Evolutionary conservation across 73 alveolate species (phyloP).

Genomic region (Urostyla sp.): DNA sequence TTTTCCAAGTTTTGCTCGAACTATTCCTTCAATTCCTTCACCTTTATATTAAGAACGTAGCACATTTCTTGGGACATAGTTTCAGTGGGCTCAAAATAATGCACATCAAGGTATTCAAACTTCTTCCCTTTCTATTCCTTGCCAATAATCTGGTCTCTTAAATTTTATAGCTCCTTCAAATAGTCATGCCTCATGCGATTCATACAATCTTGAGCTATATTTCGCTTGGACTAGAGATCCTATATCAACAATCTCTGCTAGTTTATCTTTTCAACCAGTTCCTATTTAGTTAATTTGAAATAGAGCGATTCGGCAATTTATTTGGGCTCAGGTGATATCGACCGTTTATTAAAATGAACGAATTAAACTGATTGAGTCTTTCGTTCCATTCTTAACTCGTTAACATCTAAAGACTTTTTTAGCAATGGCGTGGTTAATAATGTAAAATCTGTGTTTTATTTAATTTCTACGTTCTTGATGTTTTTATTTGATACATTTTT

Average conservation of each 20-base stretch:
- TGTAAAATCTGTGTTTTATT: not conserved
- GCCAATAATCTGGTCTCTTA: conserved; percentile 21
- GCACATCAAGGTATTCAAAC: conserved; percentile 67
- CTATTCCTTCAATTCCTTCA: conserved; percentile 37
- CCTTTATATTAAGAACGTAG: conserved; percentile 45
- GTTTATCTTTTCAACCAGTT: not conserved
- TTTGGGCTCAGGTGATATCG: not conserved
- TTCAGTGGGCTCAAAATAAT: conserved; percentile 56
- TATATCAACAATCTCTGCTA: not conserved
- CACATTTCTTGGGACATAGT: conserved; percentile 37
- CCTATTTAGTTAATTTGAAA: conserved; percentile 30
- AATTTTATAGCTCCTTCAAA: conserved; percentile 31
- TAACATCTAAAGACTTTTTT: not conserved
- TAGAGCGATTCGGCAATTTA: conserved; percentile 21
- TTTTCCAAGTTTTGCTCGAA: conserved; percentile 22
- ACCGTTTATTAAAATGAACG: not conserved
- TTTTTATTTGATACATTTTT: not conserved
- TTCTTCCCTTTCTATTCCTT: conserved; percentile 40
- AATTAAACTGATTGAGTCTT: not conserved
- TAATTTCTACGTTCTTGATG: not conserved
- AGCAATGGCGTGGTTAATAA: not conserved
- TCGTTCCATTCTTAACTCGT: not conserved
- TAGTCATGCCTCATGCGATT: conserved; percentile 41
- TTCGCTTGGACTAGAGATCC: not conserved
- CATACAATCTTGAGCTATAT: not conserved